Conservation (phyloP, 192 early-diverging fungal species). For the Rhizophagus clarus region DNA sequence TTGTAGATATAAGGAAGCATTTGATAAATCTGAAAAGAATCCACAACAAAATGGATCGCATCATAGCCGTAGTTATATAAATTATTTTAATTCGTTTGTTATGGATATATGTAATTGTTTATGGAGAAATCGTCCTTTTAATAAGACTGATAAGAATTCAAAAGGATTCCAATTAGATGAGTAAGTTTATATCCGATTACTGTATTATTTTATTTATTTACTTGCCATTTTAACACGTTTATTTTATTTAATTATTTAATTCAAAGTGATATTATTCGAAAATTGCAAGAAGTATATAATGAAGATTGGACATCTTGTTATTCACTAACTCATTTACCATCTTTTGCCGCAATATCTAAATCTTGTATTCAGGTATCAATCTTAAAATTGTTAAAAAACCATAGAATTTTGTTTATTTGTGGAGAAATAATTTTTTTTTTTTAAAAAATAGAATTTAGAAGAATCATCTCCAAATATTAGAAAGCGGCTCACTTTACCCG, state of each 20-base stretch:
- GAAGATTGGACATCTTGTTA: not conserved
- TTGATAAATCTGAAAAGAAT: constrained; percentile 43
- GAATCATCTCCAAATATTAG: constrained; percentile 4
- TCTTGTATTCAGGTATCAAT: not conserved
- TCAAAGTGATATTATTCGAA: constrained; percentile 7
- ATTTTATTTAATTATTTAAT: not conserved
- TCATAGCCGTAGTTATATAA: constrained; percentile 44
- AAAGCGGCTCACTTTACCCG: not conserved
- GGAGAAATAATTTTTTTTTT: not conserved
- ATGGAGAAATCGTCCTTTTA: constrained; percentile 50
- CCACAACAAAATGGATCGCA: constrained; percentile 29
- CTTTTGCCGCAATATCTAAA: constrained; percentile 11
- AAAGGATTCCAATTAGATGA: constrained; percentile 41
- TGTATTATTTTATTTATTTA: not conserved
- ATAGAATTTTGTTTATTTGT: not conserved
- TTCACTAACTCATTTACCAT: constrained; percentile 17
- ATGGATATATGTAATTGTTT: constrained; percentile 56
- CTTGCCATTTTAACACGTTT: not conserved
- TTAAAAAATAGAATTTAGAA: not conserved
- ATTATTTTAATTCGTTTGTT: constrained; percentile 55
- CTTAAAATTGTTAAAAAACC: not conserved
- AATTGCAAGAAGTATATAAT: not conserved
- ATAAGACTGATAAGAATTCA: constrained; percentile 41
- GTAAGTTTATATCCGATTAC: constrained; percentile 36
- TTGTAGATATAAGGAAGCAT: constrained; percentile 42